Conservation (phyloP, 2,329 filamentous ascomycete species). For the Colletotrichum camelliae region DNA sequence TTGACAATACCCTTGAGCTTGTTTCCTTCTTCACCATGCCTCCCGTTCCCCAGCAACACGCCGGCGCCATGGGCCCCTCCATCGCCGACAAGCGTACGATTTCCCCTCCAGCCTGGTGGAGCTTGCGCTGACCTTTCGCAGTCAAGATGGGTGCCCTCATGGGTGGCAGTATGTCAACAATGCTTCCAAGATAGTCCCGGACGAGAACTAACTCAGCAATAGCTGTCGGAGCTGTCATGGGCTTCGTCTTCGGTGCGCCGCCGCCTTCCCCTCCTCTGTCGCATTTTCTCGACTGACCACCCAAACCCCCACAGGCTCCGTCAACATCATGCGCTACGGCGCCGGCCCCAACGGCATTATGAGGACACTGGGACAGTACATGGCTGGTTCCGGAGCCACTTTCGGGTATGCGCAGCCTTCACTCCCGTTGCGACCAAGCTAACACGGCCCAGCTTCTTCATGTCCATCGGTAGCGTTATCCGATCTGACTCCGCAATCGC, state of each 20-base stretch:
- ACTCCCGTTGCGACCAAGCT: neutral
- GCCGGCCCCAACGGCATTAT: conserved; percentile 93
- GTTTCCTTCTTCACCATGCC: neutral
- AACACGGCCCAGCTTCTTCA: conserved; percentile 75
- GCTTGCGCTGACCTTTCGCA: conserved; percentile 43
- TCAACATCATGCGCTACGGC: conserved; percentile 95
- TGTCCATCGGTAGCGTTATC: conserved; percentile 97
- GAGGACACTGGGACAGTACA: conserved; percentile 94
- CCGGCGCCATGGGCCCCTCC: conserved; percentile 50
- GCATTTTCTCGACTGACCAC: neutral
- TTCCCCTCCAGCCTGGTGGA: neutral
- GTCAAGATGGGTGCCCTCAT: conserved; percentile 99
- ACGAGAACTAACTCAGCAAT: conserved; percentile 34
- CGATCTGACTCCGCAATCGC: conserved; percentile 84
- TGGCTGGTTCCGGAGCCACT: conserved; percentile 92
- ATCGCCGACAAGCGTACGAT: conserved; percentile 60
- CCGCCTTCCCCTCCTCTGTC: conserved; percentile 7
- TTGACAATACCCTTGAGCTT: neutral
- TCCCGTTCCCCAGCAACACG: conserved; percentile 37
- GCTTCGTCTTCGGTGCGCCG: conserved; percentile 90
- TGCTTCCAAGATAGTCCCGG: neutral
- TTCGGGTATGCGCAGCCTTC: conserved; percentile 74
- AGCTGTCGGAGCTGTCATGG: conserved; percentile 97
- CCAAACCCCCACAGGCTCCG: conserved; percentile 65
- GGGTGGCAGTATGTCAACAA: conserved; percentile 82